phyloP scores from a whole-genome alignment of 2,329 filamentous ascomycete species.

The Fusarium xylarioides region DNA sequence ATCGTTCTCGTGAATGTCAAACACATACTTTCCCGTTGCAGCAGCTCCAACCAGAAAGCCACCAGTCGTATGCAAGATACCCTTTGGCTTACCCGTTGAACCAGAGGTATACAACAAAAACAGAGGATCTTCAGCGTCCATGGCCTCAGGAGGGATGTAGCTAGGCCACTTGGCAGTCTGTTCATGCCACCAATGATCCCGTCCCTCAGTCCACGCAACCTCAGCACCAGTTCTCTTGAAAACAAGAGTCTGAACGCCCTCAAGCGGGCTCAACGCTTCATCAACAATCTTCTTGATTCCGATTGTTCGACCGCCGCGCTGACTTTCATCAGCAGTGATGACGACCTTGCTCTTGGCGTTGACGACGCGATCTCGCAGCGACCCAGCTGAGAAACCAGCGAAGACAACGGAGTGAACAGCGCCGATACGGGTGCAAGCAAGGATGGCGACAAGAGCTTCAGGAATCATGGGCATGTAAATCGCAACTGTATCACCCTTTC shows the following conservation, averaged over 20 bases:
- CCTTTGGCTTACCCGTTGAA: constrained; percentile 95
- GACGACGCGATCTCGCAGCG: constrained; percentile 86
- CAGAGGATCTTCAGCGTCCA: constrained; percentile 90
- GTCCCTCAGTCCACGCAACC: constrained; percentile 82
- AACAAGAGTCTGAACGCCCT: constrained; percentile 83
- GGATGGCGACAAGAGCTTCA: constrained; percentile 79
- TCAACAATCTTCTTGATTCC: constrained; percentile 97
- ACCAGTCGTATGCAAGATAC: constrained; percentile 91
- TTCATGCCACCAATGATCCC: constrained; percentile 96
- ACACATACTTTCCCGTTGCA: constrained; percentile 92
- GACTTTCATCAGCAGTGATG: constrained; percentile 93
- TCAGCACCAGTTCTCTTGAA: constrained; percentile 91
- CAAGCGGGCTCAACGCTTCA: constrained; percentile 82
- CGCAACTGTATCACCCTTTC: constrained; percentile 92
- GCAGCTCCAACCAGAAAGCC: constrained; percentile 90
- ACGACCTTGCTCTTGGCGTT: constrained; percentile 88
- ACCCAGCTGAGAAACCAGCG: constrained; percentile 93
- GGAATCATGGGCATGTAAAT: constrained; percentile 98
- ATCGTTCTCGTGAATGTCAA: constrained; percentile 91
- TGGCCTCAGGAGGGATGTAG: constrained; percentile 83
- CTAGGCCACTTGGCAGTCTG: constrained; percentile 91
- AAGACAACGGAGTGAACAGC: constrained; percentile 96
- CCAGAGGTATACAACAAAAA: constrained; percentile 96
- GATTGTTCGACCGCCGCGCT: constrained; percentile 91
- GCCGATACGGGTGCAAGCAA: constrained; percentile 87